Conservation (phyloP, 805 yeast genomes). For the Saccharomycopsis microspora region DNA sequence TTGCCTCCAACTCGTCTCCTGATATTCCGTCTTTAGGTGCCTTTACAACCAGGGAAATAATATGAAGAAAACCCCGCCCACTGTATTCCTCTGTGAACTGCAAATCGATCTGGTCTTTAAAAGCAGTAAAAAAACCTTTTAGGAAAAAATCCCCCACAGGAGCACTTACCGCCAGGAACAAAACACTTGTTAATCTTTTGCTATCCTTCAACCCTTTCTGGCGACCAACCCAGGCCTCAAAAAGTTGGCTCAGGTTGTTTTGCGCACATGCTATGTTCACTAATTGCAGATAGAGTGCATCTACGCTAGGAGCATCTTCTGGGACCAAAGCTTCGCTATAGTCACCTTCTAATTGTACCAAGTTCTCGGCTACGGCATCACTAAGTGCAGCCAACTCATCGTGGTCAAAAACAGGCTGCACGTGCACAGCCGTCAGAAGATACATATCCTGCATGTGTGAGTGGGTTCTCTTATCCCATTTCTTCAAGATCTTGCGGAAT, state of each 20-base stretch:
- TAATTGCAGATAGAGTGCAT: slow-evolving; percentile 64
- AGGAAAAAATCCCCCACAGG: slow-evolving; percentile 54
- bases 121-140: slow-evolving; percentile 36
- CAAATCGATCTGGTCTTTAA: slow-evolving; percentile 47
- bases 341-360: slow-evolving; percentile 56
- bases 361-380: slow-evolving; percentile 56
- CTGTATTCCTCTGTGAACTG: slow-evolving; percentile 59
- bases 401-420: slow-evolving; percentile 94
- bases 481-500: slow-evolving; percentile 87
- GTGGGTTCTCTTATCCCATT: slow-evolving; percentile 96
- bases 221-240: slow-evolving; percentile 33
- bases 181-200: slow-evolving; percentile 55
- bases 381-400: slow-evolving; percentile 76
- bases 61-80: slow-evolving; percentile 68
- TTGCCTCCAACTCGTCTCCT: background rate
- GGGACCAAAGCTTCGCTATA: background rate
- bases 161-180: slow-evolving; percentile 53
- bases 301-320: slow-evolving; percentile 37
- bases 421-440: slow-evolving; percentile 84
- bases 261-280: slow-evolving; percentile 36
- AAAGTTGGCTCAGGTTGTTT: slow-evolving; percentile 23
- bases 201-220: slow-evolving; percentile 29
- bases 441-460: slow-evolving; percentile 91
- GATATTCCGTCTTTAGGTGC: background rate
- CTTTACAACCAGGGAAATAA: slow-evolving; percentile 28